Evolutionary conservation across 345 rosid species (phyloP).

Genomic region (Alliaria petiolata): DNA sequence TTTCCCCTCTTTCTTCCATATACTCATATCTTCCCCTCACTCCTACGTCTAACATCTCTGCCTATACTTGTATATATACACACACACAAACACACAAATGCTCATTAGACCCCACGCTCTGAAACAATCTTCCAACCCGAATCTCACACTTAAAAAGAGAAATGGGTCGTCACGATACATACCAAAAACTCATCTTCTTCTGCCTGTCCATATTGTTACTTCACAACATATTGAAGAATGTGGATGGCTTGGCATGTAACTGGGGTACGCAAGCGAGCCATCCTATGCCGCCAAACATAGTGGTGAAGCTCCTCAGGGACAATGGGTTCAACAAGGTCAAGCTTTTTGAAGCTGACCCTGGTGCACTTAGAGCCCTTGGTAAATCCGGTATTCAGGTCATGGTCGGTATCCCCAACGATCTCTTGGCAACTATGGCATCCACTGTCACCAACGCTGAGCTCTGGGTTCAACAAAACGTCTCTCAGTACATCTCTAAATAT

Average conservation of each 20-base stretch:
- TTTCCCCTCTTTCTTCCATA: conserved; percentile 37
- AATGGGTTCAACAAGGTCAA: conserved; percentile 88
- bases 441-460: conserved; percentile 50
- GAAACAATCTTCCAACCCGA: not conserved
- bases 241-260: conserved; percentile 61
- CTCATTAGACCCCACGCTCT: conserved; percentile 15
- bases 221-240: conserved; percentile 23
- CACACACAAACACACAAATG: not conserved
- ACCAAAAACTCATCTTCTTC: not conserved
- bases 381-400: conserved; percentile 84
- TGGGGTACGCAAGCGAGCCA: conserved; percentile 79
- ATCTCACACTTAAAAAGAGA: not conserved
- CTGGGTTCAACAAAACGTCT: conserved; percentile 78
- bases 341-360: conserved; percentile 85
- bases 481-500: conserved; percentile 50
- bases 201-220: conserved; percentile 25
- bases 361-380: conserved; percentile 72
- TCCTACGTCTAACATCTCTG: not conserved
- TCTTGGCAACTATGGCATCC: conserved; percentile 56
- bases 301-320: conserved; percentile 62
- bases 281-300: conserved; percentile 58
- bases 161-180: conserved; percentile 32
- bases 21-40: conserved; percentile 23
- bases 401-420: conserved; percentile 91
- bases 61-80: not conserved